Evolutionary conservation across 2,329 filamentous ascomycete species (phyloP).

Genomic region (Aplosporella prunicola): DNA sequence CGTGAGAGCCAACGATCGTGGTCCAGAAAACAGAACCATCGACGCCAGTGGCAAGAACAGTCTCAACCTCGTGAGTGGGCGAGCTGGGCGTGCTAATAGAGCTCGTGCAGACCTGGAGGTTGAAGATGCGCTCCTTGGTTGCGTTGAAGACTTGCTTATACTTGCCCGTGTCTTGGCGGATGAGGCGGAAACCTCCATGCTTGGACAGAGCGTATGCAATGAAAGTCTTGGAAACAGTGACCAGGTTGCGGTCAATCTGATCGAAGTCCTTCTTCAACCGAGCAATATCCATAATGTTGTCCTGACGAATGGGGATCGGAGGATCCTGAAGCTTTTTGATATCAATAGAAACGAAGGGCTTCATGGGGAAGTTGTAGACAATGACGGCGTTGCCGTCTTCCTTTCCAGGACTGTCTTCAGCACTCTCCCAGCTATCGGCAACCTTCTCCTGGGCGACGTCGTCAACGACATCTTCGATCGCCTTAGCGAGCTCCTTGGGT

Average conservation of each 20-base stretch:
- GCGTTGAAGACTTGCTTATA: conserved; percentile 88
- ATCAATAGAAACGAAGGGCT: conserved; percentile 85
- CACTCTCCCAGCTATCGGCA: conserved; percentile 86
- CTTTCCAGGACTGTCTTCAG: conserved; percentile 58
- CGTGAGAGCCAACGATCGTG: conserved; percentile 62
- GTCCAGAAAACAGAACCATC: conserved; percentile 98
- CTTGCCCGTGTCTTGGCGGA: conserved; percentile 85
- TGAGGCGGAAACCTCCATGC: conserved; percentile 83
- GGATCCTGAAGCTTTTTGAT: conserved; percentile 49
- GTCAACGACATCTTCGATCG: conserved; percentile 49
- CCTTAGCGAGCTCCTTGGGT: conserved; percentile 44
- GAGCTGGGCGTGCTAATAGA: conserved; percentile 43
- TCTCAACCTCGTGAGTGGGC: conserved; percentile 53
- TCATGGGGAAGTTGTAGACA: conserved; percentile 94
- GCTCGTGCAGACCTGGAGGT: conserved; percentile 71
- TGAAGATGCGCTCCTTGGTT: conserved; percentile 89
- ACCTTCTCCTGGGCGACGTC: conserved; percentile 47
- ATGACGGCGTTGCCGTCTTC: conserved; percentile 59
- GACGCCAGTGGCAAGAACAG: conserved; percentile 84
- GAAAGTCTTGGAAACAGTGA: conserved; percentile 79
- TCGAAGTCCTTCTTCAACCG: conserved; percentile 96
- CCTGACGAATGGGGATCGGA: conserved; percentile 59
- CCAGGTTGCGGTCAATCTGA: conserved; percentile 88
- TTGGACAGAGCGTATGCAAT: conserved; percentile 94
- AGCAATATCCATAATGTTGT: conserved; percentile 84